Base-by-base conservation (phyloP, 2,329 filamentous ascomycete genomes). In the Colletotrichum filicis region DNA sequence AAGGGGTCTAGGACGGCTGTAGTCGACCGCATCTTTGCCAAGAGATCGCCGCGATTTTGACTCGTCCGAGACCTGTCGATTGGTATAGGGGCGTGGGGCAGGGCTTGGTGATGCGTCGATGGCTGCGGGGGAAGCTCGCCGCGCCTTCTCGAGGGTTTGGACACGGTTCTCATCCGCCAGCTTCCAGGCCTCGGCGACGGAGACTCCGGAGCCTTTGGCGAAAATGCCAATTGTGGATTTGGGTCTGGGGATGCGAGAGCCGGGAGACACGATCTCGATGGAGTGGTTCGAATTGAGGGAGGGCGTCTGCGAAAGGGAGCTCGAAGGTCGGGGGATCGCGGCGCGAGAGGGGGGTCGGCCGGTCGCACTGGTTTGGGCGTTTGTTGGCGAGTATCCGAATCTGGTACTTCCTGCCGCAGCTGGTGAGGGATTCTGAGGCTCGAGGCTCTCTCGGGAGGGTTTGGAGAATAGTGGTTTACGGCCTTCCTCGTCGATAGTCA, bases 91-190 rank as follows among this genome's bases (percentile, higher is more conserved):
- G 37, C 87, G 81, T 1, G 87, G 87, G 1, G 87, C 87, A 0
- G 87, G 87, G 67, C 87, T 89, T 1, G 87, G 87, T 2, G 87
- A 88, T 22, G 83, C 87, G 72, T 85, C 84, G 78, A 76, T 72
- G 32, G 79, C 75, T n/a, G 66, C 57, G 12, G 74, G 70, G 16
- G 76, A 73, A 12, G 66, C 35, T 58, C 76, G 6, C 78, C 78
- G 46, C 76, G 78, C 64, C 82, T 82, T 42, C 76, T 76, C 46
- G 77, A 79, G 5, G 81, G 83, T 53, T 80, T 70, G 57, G 67
- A 77, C 60, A 74, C 76, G 37, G 6, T 74, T 77, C 37, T 79
- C 79, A 42, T 82, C 80, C 66, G 83, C 82, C 76, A 82, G 76
- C 52, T 75, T 77, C 76, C 83, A 86, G 7, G 86, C 86, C 56